phyloP scores from a whole-genome alignment of 2,329 filamentous ascomycete genomes.

The Kalmusia sp. region DNA sequence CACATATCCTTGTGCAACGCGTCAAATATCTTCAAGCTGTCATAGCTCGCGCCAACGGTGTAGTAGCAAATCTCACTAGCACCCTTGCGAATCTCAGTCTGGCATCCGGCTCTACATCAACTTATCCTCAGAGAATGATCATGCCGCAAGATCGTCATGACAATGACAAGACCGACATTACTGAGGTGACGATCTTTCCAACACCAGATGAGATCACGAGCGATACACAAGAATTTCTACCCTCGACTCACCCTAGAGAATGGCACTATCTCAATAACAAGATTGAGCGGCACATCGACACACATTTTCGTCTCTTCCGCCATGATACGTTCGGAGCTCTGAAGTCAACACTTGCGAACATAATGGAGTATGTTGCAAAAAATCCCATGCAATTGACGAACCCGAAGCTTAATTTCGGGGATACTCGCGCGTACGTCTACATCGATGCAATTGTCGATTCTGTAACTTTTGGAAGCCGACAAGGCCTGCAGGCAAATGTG shows the following conservation, averaged over 20 bases:
- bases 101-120: conserved; percentile 9
- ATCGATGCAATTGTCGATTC: conserved; percentile 22
- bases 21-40: conserved; percentile 22
- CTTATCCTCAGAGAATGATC: conserved; percentile 31
- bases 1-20: conserved; percentile 1
- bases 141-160: conserved; percentile 35
- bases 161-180: conserved; percentile 43
- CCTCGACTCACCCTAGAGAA: conserved; percentile 34
- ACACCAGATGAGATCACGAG: conserved; percentile 42
- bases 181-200: conserved; percentile 39
- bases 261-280: conserved; percentile 32
- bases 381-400: conserved; percentile 10
- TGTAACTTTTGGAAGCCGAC: conserved; percentile 20
- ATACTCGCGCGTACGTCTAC: conserved; percentile 30
- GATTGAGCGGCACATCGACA: conserved; percentile 41
- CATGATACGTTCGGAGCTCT: conserved; percentile 42
- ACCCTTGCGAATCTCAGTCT: too few species aligned
- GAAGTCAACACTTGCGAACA: conserved; percentile 28
- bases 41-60: conserved; percentile 21
- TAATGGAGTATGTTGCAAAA: conserved; percentile 23
- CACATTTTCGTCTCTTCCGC: conserved; percentile 40
- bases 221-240: conserved; percentile 48
- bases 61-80: conserved; percentile 16
- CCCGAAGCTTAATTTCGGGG: conserved; percentile 20
- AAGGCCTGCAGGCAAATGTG: conserved; percentile 28